A percentile compares a stretch with the other conserved stretches of the same genome.
Conservation (phyloP, 2,329 filamentous ascomycete genomes). For the Aspergillus sclerotialis region DNA sequence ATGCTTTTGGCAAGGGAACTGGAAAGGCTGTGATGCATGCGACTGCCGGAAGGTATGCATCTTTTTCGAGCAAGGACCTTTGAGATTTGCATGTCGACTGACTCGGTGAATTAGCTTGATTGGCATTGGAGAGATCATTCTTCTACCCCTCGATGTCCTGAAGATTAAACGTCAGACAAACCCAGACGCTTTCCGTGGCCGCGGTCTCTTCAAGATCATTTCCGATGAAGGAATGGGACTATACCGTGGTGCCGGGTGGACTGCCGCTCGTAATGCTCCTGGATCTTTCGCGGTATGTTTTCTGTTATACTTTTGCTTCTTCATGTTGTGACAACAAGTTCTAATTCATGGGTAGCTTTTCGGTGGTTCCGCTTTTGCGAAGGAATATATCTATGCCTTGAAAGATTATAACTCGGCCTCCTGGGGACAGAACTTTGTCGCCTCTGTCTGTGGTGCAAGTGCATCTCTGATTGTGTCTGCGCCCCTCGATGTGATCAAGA, state of each 20-base stretch:
- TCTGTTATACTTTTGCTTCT: conserved; percentile 9
- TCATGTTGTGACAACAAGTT: conserved; percentile 4
- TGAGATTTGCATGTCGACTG: conserved; percentile 8
- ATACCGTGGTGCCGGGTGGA: conserved; percentile 97
- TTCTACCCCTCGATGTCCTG: conserved; percentile 89
- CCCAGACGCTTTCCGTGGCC: conserved; percentile 92
- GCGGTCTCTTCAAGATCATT: conserved; percentile 83
- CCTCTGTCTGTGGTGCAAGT: conserved; percentile 89
- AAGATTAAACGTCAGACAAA: conserved; percentile 99
- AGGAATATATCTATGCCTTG: conserved; percentile 88
- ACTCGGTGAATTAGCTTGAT: conserved; percentile 57
- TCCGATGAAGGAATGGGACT: conserved; percentile 90
- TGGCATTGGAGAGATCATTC: conserved; percentile 92
- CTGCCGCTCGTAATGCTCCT: conserved; percentile 90
- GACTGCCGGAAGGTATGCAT: conserved; percentile 71
- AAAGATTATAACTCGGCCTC: conserved; percentile 90
- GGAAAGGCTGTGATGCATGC: conserved; percentile 98
- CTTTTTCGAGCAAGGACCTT: not conserved
- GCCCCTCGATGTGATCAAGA: conserved; percentile 96
- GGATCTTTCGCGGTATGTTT: conserved; percentile 84
- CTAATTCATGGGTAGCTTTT: conserved; percentile 60
- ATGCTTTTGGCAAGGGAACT: conserved; percentile 88
- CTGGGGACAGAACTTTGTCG: conserved; percentile 96
- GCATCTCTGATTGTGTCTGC: conserved; percentile 96
- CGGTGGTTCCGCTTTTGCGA: conserved; percentile 92